These are phyloP conservation scores for Cyclotella sp. DNA, from an alignment of 108 stramenopile genomes.

Conservation along the genomic window DNA sequence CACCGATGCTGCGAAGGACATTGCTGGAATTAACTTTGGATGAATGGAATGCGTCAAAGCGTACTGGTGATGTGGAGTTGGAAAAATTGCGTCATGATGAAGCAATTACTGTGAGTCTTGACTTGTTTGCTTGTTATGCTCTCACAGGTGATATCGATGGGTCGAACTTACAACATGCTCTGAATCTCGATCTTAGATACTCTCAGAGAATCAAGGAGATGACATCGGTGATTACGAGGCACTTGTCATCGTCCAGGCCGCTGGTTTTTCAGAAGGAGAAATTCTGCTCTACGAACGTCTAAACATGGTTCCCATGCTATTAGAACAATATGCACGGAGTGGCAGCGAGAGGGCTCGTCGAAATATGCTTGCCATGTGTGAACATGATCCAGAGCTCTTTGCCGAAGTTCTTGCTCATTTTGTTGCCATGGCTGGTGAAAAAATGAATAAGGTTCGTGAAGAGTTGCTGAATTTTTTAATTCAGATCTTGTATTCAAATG, in stretches of 20 bases:
- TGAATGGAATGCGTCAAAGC: constrained; percentile 85
- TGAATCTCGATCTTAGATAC: constrained; percentile 58
- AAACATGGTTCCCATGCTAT: constrained; percentile 83
- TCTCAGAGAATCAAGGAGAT: constrained; percentile 45
- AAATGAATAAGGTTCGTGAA: constrained; percentile 29
- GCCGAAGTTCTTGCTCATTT: constrained; percentile 86
- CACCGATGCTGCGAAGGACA: constrained; percentile 75
- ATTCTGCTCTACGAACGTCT: constrained; percentile 81
- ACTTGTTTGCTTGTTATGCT: background rate
- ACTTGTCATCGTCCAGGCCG: constrained; percentile 81
- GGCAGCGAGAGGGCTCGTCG: constrained; percentile 78
- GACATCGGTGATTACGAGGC: constrained; percentile 89
- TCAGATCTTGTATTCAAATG: background rate
- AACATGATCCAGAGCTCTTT: constrained; percentile 80
- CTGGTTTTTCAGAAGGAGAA: constrained; percentile 81
- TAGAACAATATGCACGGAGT: constrained; percentile 77
- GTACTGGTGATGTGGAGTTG: constrained; percentile 71
- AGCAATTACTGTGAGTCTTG: constrained; percentile 66
- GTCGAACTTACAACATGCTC: constrained; percentile 19
- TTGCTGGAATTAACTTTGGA: constrained; percentile 83
- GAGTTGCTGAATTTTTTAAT: background rate
- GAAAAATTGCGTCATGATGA: constrained; percentile 78
- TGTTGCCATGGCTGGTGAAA: constrained; percentile 71
- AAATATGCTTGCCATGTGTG: constrained; percentile 86
- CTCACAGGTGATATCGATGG: background rate